Evolutionary conservation across 768 basidiomycete species (phyloP), one percentile per base, ranked within the genome.

Genomic region (Amanita pallidorosea): DNA sequence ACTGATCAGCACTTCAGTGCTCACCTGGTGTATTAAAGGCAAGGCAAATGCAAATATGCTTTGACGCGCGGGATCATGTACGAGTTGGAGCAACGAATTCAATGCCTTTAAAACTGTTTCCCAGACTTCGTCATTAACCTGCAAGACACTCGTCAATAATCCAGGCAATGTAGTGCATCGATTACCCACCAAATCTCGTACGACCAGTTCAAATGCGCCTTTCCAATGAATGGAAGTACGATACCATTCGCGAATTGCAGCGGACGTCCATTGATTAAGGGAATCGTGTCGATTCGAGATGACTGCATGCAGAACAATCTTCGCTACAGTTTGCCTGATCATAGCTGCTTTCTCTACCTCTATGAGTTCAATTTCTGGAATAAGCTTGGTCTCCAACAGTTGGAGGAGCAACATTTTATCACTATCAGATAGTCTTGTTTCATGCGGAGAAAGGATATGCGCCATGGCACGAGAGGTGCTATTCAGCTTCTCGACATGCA

Each of bases 31-130:
- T 7, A 83, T 55, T 1, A 69, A 54, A 2, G 79, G 77, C 34
- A 81, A 60, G 23, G 72, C 57, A 29, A 65, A 61, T 0, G 63
- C 58, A 22, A 77, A 62, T 13, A 77, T 48, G 7, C 60, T 59
- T 48, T 66, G 69, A 40, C 72, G 69, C 43, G 75, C 60, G 11
- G 75, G 76, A n/a, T 76, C 70, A 1, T 78, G 74, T 7, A 76
- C 61, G 33, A 65, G 60, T 22, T 67, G 66, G 9, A 77, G 58
- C n/a, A 81, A 53, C 0, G 69, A 60, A 2, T 66, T 66, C 6
- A 82, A 55, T 27, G 75, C 57, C 7, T 65, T 61, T 15, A 77
- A 53, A 5, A 73, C 62, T 3, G 54, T 59, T 1, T 65, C 47
- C 80, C 81, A 83, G 13, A 66, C 65, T 20, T 60, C 65, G 33